These are phyloP conservation scores for Leccinum huronense DNA, from an alignment of 1,284 basidiomycete genomes.

Conservation along the genomic window DNA sequence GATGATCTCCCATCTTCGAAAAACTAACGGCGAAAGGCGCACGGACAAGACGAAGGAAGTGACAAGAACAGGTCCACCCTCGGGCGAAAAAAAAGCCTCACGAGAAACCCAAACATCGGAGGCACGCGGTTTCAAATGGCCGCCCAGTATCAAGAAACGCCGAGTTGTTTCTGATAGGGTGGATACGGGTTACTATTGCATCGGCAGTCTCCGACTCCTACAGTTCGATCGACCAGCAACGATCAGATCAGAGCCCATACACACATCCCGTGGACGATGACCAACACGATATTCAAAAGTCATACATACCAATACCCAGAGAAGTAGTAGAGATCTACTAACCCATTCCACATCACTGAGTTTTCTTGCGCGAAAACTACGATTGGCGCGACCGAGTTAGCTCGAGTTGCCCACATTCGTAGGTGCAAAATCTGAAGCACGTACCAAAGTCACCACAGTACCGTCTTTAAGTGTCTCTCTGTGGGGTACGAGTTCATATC, in stretches of 20 bases:
- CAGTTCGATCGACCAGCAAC: neutral
- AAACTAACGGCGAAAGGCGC: constrained; percentile 1
- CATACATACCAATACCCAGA: neutral
- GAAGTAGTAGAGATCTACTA: neutral
- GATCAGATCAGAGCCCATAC: neutral
- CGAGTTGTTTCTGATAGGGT: neutral
- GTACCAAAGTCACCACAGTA: constrained; percentile 53
- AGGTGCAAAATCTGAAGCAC: constrained; percentile 24
- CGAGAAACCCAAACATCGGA: neutral
- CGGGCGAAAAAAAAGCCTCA: neutral
- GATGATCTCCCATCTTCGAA: neutral
- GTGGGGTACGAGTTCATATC: constrained; percentile 47
- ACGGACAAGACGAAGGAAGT: constrained; percentile 10
- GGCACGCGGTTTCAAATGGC: constrained; percentile 3
- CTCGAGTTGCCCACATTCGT: neutral
- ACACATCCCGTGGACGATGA: neutral
- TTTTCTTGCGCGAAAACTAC: constrained; percentile 25
- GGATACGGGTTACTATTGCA: neutral
- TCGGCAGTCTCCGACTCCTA: neutral
- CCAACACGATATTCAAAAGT: neutral
- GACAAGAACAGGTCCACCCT: neutral
- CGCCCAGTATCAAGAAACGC: neutral
- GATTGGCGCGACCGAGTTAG: neutral
- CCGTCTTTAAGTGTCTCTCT: constrained; percentile 54
- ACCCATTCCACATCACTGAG: neutral